These are phyloP conservation scores for Pseudopyrenochaeta lycopersici DNA, from an alignment of 2,329 filamentous ascomycete genomes.

Conservation along the genomic window DNA sequence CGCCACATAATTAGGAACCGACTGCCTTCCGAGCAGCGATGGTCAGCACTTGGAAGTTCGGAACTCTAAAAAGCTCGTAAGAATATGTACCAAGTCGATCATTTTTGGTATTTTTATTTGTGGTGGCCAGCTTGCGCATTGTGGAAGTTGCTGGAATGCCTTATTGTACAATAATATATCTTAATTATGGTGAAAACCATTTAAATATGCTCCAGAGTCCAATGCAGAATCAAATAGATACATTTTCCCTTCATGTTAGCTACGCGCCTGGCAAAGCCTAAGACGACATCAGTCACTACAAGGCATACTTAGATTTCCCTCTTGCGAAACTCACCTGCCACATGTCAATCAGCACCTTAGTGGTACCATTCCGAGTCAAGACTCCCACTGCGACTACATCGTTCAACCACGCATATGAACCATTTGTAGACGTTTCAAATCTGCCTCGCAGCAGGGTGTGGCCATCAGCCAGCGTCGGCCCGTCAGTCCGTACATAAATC, in stretches of 20 bases:
- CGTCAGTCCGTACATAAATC: conserved; percentile 45
- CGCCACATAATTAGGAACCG: not conserved
- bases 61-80: too few relatives aligned
- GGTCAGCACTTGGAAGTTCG: too few relatives aligned
- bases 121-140: too few relatives aligned
- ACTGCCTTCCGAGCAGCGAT: too few relatives aligned
- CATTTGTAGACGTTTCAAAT: conserved; percentile 46
- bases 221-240: not conserved
- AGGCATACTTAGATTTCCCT: not conserved
- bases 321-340: conserved; percentile 28
- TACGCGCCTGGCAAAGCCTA: conserved; percentile 4
- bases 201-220: too few relatives aligned
- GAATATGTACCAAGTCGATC: too few relatives aligned
- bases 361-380: conserved; percentile 27
- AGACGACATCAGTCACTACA: not conserved
- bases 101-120: too few relatives aligned
- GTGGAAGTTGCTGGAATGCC: too few relatives aligned
- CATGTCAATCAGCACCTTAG: conserved; percentile 35
- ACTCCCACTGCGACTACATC: conserved; percentile 44
- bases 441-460: conserved; percentile 41
- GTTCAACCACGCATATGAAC: conserved; percentile 50
- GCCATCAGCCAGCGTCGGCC: conserved; percentile 36
- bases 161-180: too few relatives aligned
- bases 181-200: too few relatives aligned
- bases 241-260: not conserved